phyloP scores from a whole-genome alignment of 495 filamentous ascomycete species.

The Penicillium macrosclerotiorum region DNA sequence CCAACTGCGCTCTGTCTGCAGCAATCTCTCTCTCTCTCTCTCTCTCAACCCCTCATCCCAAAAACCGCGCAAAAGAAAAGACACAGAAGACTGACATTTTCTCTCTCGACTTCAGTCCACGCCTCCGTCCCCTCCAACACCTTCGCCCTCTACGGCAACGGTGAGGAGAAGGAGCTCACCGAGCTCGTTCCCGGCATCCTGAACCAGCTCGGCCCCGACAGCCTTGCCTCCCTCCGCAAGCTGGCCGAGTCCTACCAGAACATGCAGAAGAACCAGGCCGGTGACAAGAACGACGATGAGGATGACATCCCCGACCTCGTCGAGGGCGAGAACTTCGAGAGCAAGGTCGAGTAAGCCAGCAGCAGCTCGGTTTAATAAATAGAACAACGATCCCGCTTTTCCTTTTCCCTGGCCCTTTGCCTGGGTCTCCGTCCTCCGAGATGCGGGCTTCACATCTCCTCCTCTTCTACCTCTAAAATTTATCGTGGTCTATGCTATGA shows the following conservation, averaged over 20 bases:
- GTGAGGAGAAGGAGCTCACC: slow-evolving; percentile 99
- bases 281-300: slow-evolving; percentile 70
- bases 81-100: neutral
- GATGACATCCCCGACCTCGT: slow-evolving; percentile 95
- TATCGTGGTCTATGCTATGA: too few relatives aligned
- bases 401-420: too few relatives aligned
- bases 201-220: slow-evolving; percentile 98
- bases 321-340: slow-evolving; percentile 94
- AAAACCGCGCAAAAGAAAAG: neutral
- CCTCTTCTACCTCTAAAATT: too few relatives aligned
- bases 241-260: slow-evolving; percentile 99
- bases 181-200: slow-evolving; percentile 99
- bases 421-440: too few relatives aligned
- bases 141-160: slow-evolving; percentile 98
- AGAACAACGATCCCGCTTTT: too few relatives aligned
- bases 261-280: slow-evolving; percentile 92
- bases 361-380: too few relatives aligned
- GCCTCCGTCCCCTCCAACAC: slow-evolving; percentile 95
- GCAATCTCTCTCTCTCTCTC: neutral
- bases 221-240: slow-evolving; percentile 95
- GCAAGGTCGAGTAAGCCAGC: slow-evolving; percentile 71
- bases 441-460: too few relatives aligned
- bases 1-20: neutral
- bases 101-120: slow-evolving; percentile 74
- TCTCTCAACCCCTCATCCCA: neutral